These are phyloP conservation scores for Lichtheimia ramosa DNA, from an alignment of 371 early-diverging fungal genomes.

Conservation along the genomic window DNA sequence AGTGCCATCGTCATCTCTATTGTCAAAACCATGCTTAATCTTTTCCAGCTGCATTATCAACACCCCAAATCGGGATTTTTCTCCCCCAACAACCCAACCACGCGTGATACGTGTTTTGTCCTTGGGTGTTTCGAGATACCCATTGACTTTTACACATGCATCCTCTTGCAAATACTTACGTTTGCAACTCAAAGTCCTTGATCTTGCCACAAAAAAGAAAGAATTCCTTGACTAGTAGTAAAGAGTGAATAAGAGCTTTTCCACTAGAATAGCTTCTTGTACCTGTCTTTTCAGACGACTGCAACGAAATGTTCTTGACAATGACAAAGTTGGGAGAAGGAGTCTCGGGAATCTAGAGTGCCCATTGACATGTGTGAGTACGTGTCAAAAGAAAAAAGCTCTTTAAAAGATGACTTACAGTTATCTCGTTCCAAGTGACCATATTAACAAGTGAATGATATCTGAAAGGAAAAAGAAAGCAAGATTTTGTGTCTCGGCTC, in stretches of 20 bases:
- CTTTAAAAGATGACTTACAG: too few relatives aligned
- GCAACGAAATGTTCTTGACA: conserved; percentile 57
- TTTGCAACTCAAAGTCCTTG: conserved; percentile 60
- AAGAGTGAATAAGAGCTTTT: not conserved
- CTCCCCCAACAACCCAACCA: not conserved
- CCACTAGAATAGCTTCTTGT: not conserved
- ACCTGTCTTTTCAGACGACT: conserved; percentile 57
- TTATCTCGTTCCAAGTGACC: too few relatives aligned
- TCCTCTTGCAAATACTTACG: conserved; percentile 37
- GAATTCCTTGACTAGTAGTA: conserved; percentile 61
- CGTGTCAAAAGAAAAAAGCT: too few relatives aligned
- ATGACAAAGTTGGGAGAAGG: conserved; percentile 57
- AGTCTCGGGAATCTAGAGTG: conserved; percentile 46
- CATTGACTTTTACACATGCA: too few relatives aligned
- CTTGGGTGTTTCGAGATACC: too few relatives aligned
- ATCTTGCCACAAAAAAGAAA: conserved; percentile 74
- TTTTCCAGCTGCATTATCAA: too few relatives aligned
- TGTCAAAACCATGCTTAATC: not conserved
- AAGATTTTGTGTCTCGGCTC: too few relatives aligned
- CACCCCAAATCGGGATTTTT: not conserved
- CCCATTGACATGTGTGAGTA: too few relatives aligned
- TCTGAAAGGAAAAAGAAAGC: too few relatives aligned
- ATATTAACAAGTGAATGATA: too few relatives aligned
- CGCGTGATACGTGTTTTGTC: too few relatives aligned
- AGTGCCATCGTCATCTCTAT: conserved; percentile 50